Conservation (phyloP, 441 rosid genomes). For the Erysimum cheiri region DNA sequence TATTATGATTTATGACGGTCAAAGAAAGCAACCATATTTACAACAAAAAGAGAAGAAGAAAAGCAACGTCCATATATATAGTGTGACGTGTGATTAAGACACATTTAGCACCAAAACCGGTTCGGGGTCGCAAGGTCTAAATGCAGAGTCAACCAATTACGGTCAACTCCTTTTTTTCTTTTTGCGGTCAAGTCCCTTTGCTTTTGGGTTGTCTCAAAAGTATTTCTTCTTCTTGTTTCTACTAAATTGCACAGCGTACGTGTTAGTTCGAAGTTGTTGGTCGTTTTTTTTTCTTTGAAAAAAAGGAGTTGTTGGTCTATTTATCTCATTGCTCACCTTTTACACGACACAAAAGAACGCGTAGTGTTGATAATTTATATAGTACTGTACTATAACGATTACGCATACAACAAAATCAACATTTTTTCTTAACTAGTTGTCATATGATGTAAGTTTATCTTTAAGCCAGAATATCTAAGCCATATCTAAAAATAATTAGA, state of each 20-base stretch:
- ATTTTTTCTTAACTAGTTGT: not conserved
- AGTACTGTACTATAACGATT: not conserved
- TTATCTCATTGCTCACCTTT: slow-evolving; percentile 28
- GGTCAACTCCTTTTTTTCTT: slow-evolving; percentile 29
- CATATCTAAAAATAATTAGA: not conserved
- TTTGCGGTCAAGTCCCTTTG: slow-evolving; percentile 32
- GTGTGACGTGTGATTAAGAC: slow-evolving; percentile 20
- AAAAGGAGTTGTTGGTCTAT: slow-evolving; percentile 18
- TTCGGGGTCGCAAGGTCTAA: slow-evolving; percentile 23
- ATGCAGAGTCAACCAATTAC: slow-evolving; percentile 36
- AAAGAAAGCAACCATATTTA: slow-evolving; percentile 40
- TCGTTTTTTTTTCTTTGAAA: not conserved
- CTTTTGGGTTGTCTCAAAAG: slow-evolving; percentile 2
- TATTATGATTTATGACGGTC: slow-evolving; percentile 29
- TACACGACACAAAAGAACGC: slow-evolving; percentile 20
- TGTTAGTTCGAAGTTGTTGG: slow-evolving; percentile 23
- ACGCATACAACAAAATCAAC: slow-evolving; percentile 3
- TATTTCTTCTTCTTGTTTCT: slow-evolving; percentile 14
- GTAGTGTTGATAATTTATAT: not conserved
- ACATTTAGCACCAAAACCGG: slow-evolving; percentile 27
- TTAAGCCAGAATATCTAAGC: not conserved
- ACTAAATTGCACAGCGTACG: slow-evolving; percentile 10
- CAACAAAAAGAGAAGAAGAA: not conserved
- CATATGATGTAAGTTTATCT: not conserved
- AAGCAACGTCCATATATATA: too few relatives aligned